Evolutionary conservation across 768 basidiomycete genomes (phyloP).

Genomic region (Lactarius sanguifluus): DNA sequence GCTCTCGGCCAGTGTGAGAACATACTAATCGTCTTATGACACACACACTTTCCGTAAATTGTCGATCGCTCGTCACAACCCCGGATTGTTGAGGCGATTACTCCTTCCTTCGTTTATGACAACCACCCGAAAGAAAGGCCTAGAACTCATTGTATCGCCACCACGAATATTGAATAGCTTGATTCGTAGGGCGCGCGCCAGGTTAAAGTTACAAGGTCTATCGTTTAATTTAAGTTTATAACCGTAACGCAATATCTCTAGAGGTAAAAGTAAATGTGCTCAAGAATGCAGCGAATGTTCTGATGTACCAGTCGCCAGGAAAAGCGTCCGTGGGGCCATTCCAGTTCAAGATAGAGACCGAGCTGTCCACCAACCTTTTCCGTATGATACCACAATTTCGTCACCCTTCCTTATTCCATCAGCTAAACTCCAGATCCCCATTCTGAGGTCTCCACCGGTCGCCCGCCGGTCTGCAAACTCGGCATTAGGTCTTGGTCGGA

Average conservation of each 20-base stretch:
- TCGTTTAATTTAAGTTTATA: slow-evolving; percentile 23
- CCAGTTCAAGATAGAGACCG: slow-evolving; percentile 34
- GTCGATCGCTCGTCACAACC: slow-evolving; percentile 18
- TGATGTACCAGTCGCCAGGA: slow-evolving; percentile 11
- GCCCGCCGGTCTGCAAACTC: slow-evolving; percentile 60
- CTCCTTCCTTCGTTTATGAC: slow-evolving; percentile 13
- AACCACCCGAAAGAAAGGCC: slow-evolving; percentile 4
- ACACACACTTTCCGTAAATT: slow-evolving; percentile 13
- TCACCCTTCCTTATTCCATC: slow-evolving; percentile 71
- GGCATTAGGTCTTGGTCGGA: slow-evolving; percentile 67
- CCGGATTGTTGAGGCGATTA: slow-evolving; percentile 12
- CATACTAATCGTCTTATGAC: slow-evolving; percentile 5
- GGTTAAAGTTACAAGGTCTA: slow-evolving; percentile 19
- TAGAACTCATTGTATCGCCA: slow-evolving; percentile 15
- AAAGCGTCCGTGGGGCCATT: slow-evolving; percentile 12
- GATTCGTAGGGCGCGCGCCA: slow-evolving; percentile 6
- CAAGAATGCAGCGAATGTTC: slow-evolving; percentile 11
- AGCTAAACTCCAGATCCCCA: slow-evolving; percentile 70
- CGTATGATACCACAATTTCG: slow-evolving; percentile 86
- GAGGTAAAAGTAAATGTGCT: slow-evolving; percentile 7
- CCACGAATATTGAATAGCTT: slow-evolving; percentile 9
- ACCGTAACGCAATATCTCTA: slow-evolving; percentile 12
- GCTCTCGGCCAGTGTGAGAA: slow-evolving; percentile 6
- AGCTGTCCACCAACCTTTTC: slow-evolving; percentile 79
- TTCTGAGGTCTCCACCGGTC: slow-evolving; percentile 60